Evolutionary conservation across 129 eudicot genomes (phyloP).

Genomic region (Gnaphalium uliginosum): DNA sequence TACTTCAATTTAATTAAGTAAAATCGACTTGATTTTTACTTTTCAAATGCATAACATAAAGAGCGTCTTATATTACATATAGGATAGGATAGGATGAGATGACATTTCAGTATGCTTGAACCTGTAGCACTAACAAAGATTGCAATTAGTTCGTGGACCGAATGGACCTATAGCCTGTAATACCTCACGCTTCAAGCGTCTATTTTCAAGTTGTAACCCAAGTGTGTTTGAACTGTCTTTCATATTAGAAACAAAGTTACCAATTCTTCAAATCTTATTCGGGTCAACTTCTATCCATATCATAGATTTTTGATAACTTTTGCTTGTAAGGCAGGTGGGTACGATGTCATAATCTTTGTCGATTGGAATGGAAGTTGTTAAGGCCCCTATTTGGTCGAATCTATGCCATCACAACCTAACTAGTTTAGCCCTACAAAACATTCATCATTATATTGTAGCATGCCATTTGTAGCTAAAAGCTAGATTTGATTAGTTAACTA

Average conservation of each 20-base stretch:
- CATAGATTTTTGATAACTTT: conserved; percentile 5
- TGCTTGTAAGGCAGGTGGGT: conserved; percentile 33
- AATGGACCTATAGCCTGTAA: too few relatives aligned
- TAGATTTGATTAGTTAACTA: conserved; percentile 17
- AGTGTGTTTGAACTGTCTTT: background rate
- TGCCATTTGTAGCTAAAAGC: background rate
- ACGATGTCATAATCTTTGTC: conserved; percentile 31
- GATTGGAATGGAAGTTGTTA: conserved; percentile 22
- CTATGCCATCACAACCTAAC: conserved; percentile 38
- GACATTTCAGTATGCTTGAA: too few relatives aligned
- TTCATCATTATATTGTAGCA: conserved; percentile 24
- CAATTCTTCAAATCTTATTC: background rate
- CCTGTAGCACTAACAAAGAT: background rate
- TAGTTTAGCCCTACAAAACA: conserved; percentile 21
- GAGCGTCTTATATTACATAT: too few relatives aligned
- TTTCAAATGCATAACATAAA: too few relatives aligned
- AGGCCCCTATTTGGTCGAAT: conserved; percentile 34
- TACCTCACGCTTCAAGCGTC: too few relatives aligned
- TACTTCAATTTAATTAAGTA: too few relatives aligned
- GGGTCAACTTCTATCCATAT: conserved; percentile 9
- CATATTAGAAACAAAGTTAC: background rate
- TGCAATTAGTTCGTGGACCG: too few relatives aligned
- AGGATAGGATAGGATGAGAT: too few relatives aligned
- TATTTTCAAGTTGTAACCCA: too few relatives aligned
- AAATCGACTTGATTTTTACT: too few relatives aligned